Percentiles rank a stretch among this genome's conserved stretches.
Conservation (phyloP, 208 protist genomes). For the Trypanosoma platydactyli region DNA sequence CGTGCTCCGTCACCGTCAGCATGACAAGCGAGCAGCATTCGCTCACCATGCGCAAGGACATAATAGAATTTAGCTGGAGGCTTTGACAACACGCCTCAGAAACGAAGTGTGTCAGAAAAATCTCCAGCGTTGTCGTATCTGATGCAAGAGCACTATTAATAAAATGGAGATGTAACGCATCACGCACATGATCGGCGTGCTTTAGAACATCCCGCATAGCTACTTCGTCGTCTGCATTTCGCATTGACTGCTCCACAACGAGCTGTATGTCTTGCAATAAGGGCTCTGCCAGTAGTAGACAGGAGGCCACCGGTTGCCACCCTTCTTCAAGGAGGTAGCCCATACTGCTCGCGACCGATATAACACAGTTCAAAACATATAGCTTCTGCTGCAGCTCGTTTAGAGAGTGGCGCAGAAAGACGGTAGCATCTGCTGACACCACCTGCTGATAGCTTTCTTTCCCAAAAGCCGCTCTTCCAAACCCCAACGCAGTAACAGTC, state of each 20-base stretch:
- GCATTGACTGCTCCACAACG: constrained; percentile 38
- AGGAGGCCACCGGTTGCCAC: constrained; percentile 48
- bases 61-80: constrained; percentile 11
- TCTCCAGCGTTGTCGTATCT: constrained; percentile 24
- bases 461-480: neutral
- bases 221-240: constrained; percentile 36
- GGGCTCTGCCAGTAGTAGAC: constrained; percentile 45
- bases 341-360: constrained; percentile 53
- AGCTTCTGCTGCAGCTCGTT: constrained; percentile 47
- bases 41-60: constrained; percentile 30
- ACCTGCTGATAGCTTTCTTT: neutral
- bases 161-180: constrained; percentile 57
- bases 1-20: neutral
- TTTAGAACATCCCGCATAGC: constrained; percentile 25
- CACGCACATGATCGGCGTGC: constrained; percentile 51
- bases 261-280: constrained; percentile 37
- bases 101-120: constrained; percentile 44
- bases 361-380: constrained; percentile 53
- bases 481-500: too few species aligned
- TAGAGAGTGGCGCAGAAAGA: constrained; percentile 3
- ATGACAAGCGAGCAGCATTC: constrained; percentile 25
- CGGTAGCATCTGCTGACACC: neutral
- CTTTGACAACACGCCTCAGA: constrained; percentile 5
- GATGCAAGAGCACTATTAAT: constrained; percentile 42
- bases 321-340: constrained; percentile 43